Evolutionary conservation across 2,329 filamentous ascomycete genomes (phyloP), one percentile per base, ranked within the genome.

Genomic region (Venturia oleaginea): DNA sequence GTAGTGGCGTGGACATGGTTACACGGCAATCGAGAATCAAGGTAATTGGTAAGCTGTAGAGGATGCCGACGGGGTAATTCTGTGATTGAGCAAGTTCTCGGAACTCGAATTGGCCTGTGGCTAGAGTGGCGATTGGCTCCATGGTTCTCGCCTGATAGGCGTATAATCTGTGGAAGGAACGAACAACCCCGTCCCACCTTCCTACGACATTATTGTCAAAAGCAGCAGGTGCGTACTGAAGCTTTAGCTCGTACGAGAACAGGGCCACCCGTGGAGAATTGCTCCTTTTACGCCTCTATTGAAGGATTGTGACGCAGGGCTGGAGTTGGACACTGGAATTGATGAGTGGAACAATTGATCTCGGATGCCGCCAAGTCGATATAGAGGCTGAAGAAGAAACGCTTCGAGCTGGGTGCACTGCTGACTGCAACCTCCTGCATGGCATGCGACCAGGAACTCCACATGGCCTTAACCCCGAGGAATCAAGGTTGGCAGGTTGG

Each of bases 1-100:
- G 34, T 42, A 42, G 34, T 61, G 60, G 59, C 59, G 34, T 30
- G 10, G n/a, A 22, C 60, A 48, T 62, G 34, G 54, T n/a, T 34
- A n/a, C 51, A 37, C 51, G 5, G 30, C 51, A n/a, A 27, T 57
- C 51, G 51, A 17, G 5, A 32, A 8, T 32, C 15, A 27, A 8
- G 24, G 51, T 34, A 57, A 57, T 4, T 57, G 48, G 48, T 54
- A 54, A 30, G 17, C 15, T 32, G 43, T 24, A 46, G 43, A 6
- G 43, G 48, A 54, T 32, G 48, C 5, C 48, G 48, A 54, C 11
- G 24, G 48, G 48, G 24, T 8, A 32, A 30, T 15, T 6, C 30
- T 34, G 30, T 57, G 51, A 57, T 57, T 37, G 51, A 30, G 22
- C 51, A 57, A 37, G 51, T 57, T 57, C 34, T 1, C n/a, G n/a